phyloP scores from a whole-genome alignment of 2,329 filamentous ascomycete genomes.

The Aureobasidium sp. region DNA sequence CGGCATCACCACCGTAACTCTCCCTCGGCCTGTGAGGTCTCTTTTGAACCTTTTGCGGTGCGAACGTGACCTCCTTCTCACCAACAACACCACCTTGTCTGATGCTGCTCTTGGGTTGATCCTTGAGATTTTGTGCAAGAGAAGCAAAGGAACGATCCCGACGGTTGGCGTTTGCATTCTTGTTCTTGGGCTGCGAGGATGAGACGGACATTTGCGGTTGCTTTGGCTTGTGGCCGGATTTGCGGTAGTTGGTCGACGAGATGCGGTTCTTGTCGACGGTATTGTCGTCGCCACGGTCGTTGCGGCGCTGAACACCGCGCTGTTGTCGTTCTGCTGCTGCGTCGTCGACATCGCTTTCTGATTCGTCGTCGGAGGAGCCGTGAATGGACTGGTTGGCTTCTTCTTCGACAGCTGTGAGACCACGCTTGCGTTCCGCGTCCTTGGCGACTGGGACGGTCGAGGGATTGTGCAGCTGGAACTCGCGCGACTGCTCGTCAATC shows the following conservation, averaged over 20 bases:
- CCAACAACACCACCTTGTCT: slow-evolving; percentile 36
- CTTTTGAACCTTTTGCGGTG: slow-evolving; percentile 49
- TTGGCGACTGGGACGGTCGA: slow-evolving; percentile 53
- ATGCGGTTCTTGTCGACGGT: slow-evolving; percentile 45
- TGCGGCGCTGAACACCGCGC: slow-evolving; percentile 34
- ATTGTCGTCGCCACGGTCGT: slow-evolving; percentile 24
- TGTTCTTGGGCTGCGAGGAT: slow-evolving; percentile 34
- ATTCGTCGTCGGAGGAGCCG: slow-evolving; percentile 31
- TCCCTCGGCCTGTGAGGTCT: slow-evolving; percentile 25
- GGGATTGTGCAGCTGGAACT: slow-evolving; percentile 85
- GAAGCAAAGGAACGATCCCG: slow-evolving; percentile 53
- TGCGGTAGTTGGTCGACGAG: slow-evolving; percentile 60
- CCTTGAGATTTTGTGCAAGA: slow-evolving; percentile 39
- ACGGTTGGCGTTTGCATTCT: slow-evolving; percentile 21
- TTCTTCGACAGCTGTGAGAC: slow-evolving; percentile 54
- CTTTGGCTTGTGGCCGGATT: slow-evolving; percentile 42
- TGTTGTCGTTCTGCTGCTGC: slow-evolving; percentile 25
- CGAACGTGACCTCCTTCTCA: slow-evolving; percentile 64
- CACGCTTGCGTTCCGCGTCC: slow-evolving; percentile 36
- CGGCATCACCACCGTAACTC: slow-evolving; percentile 24
- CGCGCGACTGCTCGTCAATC: slow-evolving; percentile 80
- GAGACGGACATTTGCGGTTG: slow-evolving; percentile 51
- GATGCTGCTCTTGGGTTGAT: slow-evolving; percentile 21
- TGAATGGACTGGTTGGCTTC: slow-evolving; percentile 44
- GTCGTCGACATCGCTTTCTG: slow-evolving; percentile 26